Evolutionary conservation across 2,329 filamentous ascomycete genomes (phyloP).

Genomic region (Aspergillaceae sp.): DNA sequence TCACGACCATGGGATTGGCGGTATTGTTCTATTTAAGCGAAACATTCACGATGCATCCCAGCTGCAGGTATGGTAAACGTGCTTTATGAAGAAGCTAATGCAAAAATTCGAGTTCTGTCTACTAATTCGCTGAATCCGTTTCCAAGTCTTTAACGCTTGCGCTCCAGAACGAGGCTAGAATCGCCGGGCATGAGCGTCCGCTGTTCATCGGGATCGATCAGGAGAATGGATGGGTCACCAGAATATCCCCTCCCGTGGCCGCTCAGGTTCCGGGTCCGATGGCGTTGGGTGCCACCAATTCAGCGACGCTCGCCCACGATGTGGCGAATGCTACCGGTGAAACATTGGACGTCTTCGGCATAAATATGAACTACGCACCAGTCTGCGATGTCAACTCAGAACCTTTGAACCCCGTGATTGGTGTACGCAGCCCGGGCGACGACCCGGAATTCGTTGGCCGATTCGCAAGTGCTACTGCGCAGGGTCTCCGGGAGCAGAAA

Average conservation of each 20-base stretch:
- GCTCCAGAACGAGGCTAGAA: slow-evolving; percentile 33
- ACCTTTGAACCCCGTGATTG: slow-evolving; percentile 37
- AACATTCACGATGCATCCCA: slow-evolving; percentile 34
- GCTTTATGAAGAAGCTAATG: no score
- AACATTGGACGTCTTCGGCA: slow-evolving; percentile 30
- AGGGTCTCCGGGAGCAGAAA: slow-evolving; percentile 30
- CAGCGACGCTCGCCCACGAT: slow-evolving; percentile 25
- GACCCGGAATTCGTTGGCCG: slow-evolving; percentile 35
- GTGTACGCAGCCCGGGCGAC: slow-evolving; percentile 36
- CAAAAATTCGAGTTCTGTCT: not conserved
- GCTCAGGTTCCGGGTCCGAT: slow-evolving; percentile 37
- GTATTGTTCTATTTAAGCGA: slow-evolving; percentile 35
- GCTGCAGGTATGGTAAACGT: slow-evolving; percentile 21
- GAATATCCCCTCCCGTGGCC: slow-evolving; percentile 33
- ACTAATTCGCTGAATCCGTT: slow-evolving; percentile 1
- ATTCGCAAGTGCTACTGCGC: slow-evolving; percentile 32
- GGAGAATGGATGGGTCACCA: slow-evolving; percentile 39
- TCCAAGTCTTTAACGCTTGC: slow-evolving; percentile 22
- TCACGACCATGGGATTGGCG: slow-evolving; percentile 33
- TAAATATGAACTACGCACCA: slow-evolving; percentile 42
- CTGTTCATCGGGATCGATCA: slow-evolving; percentile 40
- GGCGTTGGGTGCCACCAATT: slow-evolving; percentile 37
- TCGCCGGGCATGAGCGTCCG: slow-evolving; percentile 31
- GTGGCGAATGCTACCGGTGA: slow-evolving; percentile 33
- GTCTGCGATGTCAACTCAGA: slow-evolving; percentile 40